phyloP scores from a whole-genome alignment of 441 rosid genomes.

The Capsella rubella region DNA sequence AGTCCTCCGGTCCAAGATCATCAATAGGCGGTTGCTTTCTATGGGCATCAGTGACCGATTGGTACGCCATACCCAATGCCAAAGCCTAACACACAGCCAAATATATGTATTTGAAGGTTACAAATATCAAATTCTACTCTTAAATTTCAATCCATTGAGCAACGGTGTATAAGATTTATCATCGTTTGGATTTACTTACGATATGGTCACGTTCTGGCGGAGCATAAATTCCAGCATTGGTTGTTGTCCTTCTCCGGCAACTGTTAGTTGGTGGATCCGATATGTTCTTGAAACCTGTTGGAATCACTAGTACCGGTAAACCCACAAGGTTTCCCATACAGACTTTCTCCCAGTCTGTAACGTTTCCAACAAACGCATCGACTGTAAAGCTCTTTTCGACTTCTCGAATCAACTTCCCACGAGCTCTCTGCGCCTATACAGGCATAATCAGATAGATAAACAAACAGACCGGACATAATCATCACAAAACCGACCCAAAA shows the following conservation, averaged over 20 bases:
- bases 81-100: conserved; percentile 59
- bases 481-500: background rate
- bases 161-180: background rate
- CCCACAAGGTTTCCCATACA: conserved; percentile 94
- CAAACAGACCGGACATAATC: background rate
- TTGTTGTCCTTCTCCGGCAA: conserved; percentile 62
- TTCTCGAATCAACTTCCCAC: conserved; percentile 73
- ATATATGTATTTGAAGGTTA: background rate
- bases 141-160: background rate
- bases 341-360: conserved; percentile 89
- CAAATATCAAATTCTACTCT: background rate
- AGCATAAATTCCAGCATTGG: conserved; percentile 81
- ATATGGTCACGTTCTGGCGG: conserved; percentile 81
- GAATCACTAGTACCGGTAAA: conserved; percentile 74
- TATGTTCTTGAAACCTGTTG: conserved; percentile 65
- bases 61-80: conserved; percentile 93
- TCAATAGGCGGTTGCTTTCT: conserved; percentile 80
- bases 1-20: conserved; percentile 67
- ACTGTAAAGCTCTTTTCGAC: conserved; percentile 73
- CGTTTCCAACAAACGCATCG: conserved; percentile 86
- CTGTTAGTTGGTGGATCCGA: conserved; percentile 57
- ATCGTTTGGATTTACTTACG: conserved; percentile 52
- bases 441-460: background rate
- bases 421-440: conserved; percentile 81
- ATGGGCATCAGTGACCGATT: conserved; percentile 74